These are phyloP conservation scores for Yarrowia galli DNA, from an alignment of 1,139 yeast genomes.

Conservation along the genomic window DNA sequence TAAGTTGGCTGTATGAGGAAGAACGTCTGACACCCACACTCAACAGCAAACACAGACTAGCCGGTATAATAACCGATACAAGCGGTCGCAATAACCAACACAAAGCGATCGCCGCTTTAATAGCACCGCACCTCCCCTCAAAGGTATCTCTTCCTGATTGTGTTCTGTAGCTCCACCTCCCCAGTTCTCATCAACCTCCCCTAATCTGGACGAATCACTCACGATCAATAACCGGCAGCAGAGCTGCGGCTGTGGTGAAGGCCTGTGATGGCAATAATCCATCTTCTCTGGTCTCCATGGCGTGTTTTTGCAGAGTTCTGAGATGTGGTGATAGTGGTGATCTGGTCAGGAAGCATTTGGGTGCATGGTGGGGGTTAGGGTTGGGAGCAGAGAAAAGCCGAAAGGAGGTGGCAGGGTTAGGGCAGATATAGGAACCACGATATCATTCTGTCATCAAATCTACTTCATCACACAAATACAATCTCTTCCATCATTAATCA, in stretches of 20 bases:
- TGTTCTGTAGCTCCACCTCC: no score
- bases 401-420: background rate
- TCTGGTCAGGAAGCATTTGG: constrained; percentile 2
- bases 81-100: no score
- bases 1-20: no score
- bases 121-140: no score
- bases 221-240: constrained; percentile 92
- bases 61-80: no score
- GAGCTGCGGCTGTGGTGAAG: constrained; percentile 96
- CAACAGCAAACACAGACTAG: no score
- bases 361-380: constrained; percentile 32
- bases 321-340: constrained; percentile 17
- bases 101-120: no score
- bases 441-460: no score
- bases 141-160: no score
- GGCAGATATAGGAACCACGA: no score
- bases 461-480: no score
- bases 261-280: constrained; percentile 61
- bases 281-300: constrained; percentile 46
- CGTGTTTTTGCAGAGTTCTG: constrained; percentile 7
- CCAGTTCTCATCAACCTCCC: background rate
- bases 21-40: background rate
- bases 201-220: constrained; percentile 45
- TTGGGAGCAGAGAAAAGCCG: background rate
- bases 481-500: constrained; percentile 16